These are phyloP conservation scores for Phialophora tarda DNA, from an alignment of 2,329 filamentous ascomycete species.

Conservation along the genomic window DNA sequence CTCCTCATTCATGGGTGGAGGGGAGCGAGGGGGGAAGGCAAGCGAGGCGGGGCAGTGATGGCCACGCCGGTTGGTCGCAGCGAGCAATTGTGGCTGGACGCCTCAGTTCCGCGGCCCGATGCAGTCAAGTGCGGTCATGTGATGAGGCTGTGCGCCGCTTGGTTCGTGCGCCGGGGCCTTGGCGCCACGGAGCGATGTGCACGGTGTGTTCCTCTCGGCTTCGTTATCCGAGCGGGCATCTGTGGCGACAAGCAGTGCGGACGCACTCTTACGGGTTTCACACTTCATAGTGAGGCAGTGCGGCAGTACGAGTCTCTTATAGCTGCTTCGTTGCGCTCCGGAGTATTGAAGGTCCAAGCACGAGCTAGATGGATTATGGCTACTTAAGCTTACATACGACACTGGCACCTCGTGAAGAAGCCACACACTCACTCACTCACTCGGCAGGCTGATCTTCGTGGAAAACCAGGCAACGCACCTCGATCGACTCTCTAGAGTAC, in stretches of 20 bases:
- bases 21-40: not conserved
- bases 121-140: conserved; percentile 9
- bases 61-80: not conserved
- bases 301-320: not conserved
- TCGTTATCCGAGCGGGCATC: not conserved
- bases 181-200: not conserved
- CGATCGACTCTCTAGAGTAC: conserved; percentile 60
- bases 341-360: too few relatives aligned
- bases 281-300: not conserved
- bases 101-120: not conserved
- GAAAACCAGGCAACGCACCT: conserved; percentile 54
- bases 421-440: conserved; percentile 10
- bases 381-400: not conserved
- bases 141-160: conserved; percentile 1
- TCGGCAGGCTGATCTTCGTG: conserved; percentile 39
- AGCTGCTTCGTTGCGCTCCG: not conserved
- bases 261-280: too few relatives aligned
- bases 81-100: conserved; percentile 8
- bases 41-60: conserved; percentile 10
- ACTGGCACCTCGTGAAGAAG: not conserved
- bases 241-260: not conserved
- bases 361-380: not conserved
- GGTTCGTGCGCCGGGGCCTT: conserved; percentile 16
- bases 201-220: not conserved
- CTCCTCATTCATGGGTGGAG: not conserved